These are phyloP conservation scores for Fusarium sp. DNA, from an alignment of 2,329 filamentous ascomycete genomes.

Conservation along the genomic window DNA sequence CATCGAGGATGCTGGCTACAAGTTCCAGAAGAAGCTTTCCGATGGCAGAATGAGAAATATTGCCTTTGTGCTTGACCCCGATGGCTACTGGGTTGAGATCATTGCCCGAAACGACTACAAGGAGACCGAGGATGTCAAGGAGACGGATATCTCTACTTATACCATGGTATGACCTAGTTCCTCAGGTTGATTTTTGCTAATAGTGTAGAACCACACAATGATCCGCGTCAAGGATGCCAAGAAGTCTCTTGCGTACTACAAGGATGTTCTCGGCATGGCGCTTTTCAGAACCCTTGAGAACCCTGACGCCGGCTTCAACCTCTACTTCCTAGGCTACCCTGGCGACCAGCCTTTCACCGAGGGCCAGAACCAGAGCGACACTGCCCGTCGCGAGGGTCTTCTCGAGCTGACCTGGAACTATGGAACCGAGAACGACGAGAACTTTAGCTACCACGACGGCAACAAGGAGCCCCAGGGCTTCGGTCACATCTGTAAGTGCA, in stretches of 20 bases:
- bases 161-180: conserved; percentile 64
- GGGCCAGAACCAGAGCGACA: conserved; percentile 56
- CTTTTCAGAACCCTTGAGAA: conserved; percentile 80
- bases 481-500: conserved; percentile 83
- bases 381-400: conserved; percentile 81
- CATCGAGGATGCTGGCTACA: conserved; percentile 89
- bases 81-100: conserved; percentile 89
- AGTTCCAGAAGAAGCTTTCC: conserved; percentile 93
- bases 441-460: conserved; percentile 90
- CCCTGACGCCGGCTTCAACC: conserved; percentile 79
- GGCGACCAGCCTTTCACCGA: conserved; percentile 65
- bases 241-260: conserved; percentile 82
- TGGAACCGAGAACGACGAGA: conserved; percentile 85
- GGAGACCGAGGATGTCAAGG: conserved; percentile 76
- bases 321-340: conserved; percentile 92
- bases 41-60: conserved; percentile 91
- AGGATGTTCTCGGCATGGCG: conserved; percentile 90
- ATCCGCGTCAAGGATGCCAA: conserved; percentile 88
- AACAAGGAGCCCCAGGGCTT: conserved; percentile 94
- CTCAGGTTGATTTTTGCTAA: conserved; percentile 2
- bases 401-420: conserved; percentile 91
- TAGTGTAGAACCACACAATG: conserved; percentile 85
- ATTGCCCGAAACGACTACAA: conserved; percentile 79
- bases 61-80: conserved; percentile 90
- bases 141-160: conserved; percentile 82